Percentiles rank a stretch among this genome's conserved stretches.
Conservation (phyloP, 257 asterid genomes). For the Scutellaria barbata region DNA sequence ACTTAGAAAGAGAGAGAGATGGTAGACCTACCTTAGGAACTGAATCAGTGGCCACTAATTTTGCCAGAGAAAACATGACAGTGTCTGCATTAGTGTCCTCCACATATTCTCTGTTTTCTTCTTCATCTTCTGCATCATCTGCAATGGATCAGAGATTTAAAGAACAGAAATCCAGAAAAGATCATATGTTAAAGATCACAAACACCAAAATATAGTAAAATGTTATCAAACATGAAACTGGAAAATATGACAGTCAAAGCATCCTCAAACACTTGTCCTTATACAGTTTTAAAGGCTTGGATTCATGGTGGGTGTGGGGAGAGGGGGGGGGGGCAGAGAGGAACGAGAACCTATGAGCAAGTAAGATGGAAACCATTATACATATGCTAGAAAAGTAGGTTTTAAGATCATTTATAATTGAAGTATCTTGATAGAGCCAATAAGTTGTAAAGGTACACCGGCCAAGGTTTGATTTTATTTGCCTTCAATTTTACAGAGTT, state of each 20-base stretch:
- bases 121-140: slow-evolving; percentile 87
- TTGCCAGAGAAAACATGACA: slow-evolving; percentile 76
- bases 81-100: slow-evolving; percentile 90
- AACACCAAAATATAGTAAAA: not conserved
- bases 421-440: not conserved
- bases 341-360: not conserved
- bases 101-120: slow-evolving; percentile 74
- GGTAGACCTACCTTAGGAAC: slow-evolving; percentile 71
- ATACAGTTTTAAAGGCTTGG: not conserved
- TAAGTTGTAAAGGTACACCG: not conserved
- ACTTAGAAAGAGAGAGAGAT: not conserved
- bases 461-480: not conserved
- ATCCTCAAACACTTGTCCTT: slow-evolving; percentile 21
- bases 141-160: slow-evolving; percentile 35
- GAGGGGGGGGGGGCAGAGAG: not conserved
- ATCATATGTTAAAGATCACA: not conserved
- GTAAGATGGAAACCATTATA: slow-evolving; percentile 8
- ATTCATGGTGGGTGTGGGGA: not conserved
- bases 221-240: not conserved
- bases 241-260: not conserved
- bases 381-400: not conserved
- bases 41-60: slow-evolving; percentile 73
- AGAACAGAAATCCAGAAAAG: slow-evolving; percentile 26
- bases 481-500: not conserved
- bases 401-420: not conserved